phyloP scores from a whole-genome alignment of 768 basidiomycete species.

The Naematelia aurantialba region DNA sequence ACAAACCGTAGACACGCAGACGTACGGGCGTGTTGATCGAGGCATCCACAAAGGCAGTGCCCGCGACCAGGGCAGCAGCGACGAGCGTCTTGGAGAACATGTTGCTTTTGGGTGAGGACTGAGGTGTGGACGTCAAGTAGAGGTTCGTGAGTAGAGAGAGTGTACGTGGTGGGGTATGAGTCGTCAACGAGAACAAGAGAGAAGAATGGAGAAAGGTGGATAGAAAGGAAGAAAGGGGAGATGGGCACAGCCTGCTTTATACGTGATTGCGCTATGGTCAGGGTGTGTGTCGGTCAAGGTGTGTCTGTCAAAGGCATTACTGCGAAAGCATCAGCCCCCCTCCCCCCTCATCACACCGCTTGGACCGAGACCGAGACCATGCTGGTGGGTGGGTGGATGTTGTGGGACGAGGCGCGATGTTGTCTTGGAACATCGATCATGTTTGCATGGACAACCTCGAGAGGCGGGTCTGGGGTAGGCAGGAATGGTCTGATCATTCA shows the following conservation, averaged over 20 bases:
- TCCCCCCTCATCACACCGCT: not conserved
- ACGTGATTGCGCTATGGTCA: too few species aligned
- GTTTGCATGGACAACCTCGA: too few species aligned
- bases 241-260: not conserved
- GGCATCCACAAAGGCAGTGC: not conserved
- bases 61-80: not conserved
- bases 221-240: conserved; percentile 13
- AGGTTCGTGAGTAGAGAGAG: not conserved
- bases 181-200: conserved; percentile 3
- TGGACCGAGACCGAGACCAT: not conserved
- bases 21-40: not conserved
- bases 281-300: too few species aligned
- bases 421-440: too few species aligned
- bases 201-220: conserved; percentile 4
- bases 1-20: not conserved
- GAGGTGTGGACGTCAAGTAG: not conserved
- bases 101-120: conserved; percentile 22
- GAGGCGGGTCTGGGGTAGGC: too few species aligned
- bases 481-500: too few species aligned
- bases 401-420: too few species aligned
- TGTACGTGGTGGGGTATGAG: conserved; percentile 1
- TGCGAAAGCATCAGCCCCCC: too few species aligned
- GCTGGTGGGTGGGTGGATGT: too few species aligned
- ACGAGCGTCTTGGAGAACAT: conserved; percentile 5
- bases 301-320: too few species aligned